Evolutionary conservation across 495 filamentous ascomycete genomes (phyloP), one percentile per base, ranked within the genome.

Genomic region (Chaetomium tenue): DNA sequence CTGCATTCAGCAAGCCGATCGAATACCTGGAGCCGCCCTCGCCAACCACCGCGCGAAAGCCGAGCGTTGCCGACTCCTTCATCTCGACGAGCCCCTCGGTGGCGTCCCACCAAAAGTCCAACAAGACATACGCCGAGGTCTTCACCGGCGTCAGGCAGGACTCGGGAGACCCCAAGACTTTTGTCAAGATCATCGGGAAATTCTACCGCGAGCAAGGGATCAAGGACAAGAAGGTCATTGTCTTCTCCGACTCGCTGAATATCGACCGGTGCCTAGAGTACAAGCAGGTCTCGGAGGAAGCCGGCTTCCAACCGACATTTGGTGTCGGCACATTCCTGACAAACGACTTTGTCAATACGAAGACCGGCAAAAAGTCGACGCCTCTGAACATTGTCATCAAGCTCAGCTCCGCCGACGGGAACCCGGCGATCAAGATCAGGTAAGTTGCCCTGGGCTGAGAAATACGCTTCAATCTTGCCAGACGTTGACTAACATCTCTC

Each of bases 371-470:
- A 71, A 98, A 97, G 75, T 97, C 92, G 7, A 84, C 85, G n/a
- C 94, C 94, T 0, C 82, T 98, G 20, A 98, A 98, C 68, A 98
- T 98, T 66, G 94, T 98, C 66, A 96, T 98, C 78, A 98, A 98
- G 78, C 83, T 98, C 53, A 87, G 89, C 59, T 90, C 90, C 15
- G 94, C 92, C 0, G 85, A 79, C 23, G 93, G 93, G 9, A 83
- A 86, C n/a, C 86, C 89, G 0, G 92, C 93, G 0, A 84, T 98
- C 69, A 98, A 98, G 81, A 91, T 98, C 64, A 97, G 76, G 76
- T 77, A 20, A 68, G 68, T 37, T 44, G 11, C 22, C 11, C 15
- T 39, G 3, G 25, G 3, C n/a, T n/a, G 13, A 11, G 44, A 22
- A 47, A 18, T 47, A 18, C 39, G 3, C 13, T 40, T 15, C 40